phyloP scores from a whole-genome alignment of 2,329 filamentous ascomycete species.

The Fusarium pseudograminearum region DNA sequence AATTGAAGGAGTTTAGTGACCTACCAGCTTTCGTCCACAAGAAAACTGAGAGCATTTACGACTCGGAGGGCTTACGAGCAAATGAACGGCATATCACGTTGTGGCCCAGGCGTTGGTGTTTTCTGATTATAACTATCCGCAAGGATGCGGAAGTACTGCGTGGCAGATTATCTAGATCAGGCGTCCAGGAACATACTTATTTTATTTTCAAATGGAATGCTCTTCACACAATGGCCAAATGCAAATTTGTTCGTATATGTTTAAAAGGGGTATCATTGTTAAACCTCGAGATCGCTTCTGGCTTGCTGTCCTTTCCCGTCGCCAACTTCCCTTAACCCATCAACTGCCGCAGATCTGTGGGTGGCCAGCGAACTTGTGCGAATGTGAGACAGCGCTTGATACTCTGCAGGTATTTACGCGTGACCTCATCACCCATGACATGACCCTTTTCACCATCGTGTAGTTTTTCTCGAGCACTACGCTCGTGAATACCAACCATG shows the following conservation, averaged over 20 bases:
- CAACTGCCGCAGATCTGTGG: conserved; percentile 89
- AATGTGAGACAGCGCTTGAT: conserved; percentile 98
- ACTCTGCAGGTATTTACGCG: conserved; percentile 94
- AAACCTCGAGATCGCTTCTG: conserved; percentile 8
- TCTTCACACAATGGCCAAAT: background rate
- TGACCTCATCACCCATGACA: conserved; percentile 96
- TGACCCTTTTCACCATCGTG: conserved; percentile 90
- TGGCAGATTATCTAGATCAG: conserved; percentile 32
- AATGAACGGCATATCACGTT: conserved; percentile 31
- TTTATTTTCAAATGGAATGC: conserved; percentile 23
- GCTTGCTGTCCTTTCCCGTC: background rate
- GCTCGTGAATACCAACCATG: conserved; percentile 99
- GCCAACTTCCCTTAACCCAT: conserved; percentile 72
- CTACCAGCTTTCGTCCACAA: background rate
- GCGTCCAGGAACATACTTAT: conserved; percentile 29
- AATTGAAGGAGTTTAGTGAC: conserved; percentile 23
- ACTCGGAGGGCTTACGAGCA: conserved; percentile 8
- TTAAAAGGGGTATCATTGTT: conserved; percentile 42
- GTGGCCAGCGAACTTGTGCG: conserved; percentile 96
- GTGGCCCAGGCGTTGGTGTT: conserved; percentile 44
- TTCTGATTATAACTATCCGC: conserved; percentile 42
- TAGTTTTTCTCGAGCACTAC: conserved; percentile 93
- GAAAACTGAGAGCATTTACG: background rate
- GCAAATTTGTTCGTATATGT: conserved; percentile 1
- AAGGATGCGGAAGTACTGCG: conserved; percentile 25